Percentiles rank a stretch among this genome's conserved stretches.
These are phyloP conservation scores for Didymella arachidicola DNA, from an alignment of 2,329 filamentous ascomycete genomes.

Conservation along the genomic window DNA sequence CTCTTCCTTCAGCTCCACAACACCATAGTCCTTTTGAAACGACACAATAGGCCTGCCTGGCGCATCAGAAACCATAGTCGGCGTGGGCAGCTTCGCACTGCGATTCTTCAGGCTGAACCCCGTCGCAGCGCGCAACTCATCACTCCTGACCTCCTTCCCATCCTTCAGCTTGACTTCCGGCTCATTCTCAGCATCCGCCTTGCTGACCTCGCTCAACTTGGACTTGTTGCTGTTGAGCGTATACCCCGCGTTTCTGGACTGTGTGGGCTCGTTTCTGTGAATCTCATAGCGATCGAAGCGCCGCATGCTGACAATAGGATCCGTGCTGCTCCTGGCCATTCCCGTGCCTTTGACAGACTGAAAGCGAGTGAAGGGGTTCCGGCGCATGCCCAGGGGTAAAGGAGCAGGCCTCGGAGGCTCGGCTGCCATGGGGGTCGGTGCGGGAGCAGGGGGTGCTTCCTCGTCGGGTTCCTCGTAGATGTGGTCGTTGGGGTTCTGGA, in stretches of 20 bases:
- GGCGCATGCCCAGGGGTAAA: constrained; percentile 62
- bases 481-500: constrained; percentile 74
- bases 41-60: constrained; percentile 95
- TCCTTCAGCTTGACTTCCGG: constrained; percentile 68
- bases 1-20: constrained; percentile 72
- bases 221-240: constrained; percentile 67
- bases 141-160: constrained; percentile 80
- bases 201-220: constrained; percentile 39
- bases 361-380: constrained; percentile 71
- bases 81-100: constrained; percentile 85
- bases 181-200: constrained; percentile 43
- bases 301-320: constrained; percentile 54
- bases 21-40: constrained; percentile 85
- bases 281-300: constrained; percentile 71
- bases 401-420: constrained; percentile 45
- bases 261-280: constrained; percentile 81
- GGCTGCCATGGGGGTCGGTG: constrained; percentile 39
- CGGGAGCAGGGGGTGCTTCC: constrained; percentile 36
- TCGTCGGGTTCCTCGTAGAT: constrained; percentile 89
- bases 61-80: constrained; percentile 88
- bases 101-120: constrained; percentile 88
- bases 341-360: constrained; percentile 60
- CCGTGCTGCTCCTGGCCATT: constrained; percentile 56
- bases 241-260: constrained; percentile 83
- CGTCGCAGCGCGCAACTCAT: constrained; percentile 89